Evolutionary conservation across 345 rosid genomes (phyloP).

Genomic region (Citrus trifoliata): DNA sequence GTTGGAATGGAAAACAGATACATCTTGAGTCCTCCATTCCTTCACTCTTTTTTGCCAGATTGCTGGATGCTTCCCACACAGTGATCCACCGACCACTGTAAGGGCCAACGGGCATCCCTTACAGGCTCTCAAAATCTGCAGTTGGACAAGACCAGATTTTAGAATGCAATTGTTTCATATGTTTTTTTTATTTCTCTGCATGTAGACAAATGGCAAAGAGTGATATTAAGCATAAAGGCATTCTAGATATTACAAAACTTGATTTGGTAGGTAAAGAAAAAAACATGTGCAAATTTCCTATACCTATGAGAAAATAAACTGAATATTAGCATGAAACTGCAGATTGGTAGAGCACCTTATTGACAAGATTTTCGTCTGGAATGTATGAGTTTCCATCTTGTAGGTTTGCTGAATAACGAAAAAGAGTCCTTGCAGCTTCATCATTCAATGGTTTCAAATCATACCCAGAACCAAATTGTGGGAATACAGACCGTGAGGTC

Average conservation of each 20-base stretch:
- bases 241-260: background rate
- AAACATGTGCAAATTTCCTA: background rate
- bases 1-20: slow-evolving; percentile 20
- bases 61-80: slow-evolving; percentile 24
- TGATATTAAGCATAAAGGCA: background rate
- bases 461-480: slow-evolving; percentile 23
- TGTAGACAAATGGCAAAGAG: background rate
- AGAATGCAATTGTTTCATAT: background rate
- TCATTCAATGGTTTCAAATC: slow-evolving; percentile 32
- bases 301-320: background rate
- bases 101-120: slow-evolving; percentile 59
- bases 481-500: slow-evolving; percentile 56
- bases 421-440: slow-evolving; percentile 39
- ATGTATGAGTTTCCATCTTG: background rate
- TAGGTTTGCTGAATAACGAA: slow-evolving; percentile 22
- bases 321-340: background rate
- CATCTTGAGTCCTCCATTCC: slow-evolving; percentile 30
- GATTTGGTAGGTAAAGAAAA: background rate
- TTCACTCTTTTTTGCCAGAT: slow-evolving; percentile 31
- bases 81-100: slow-evolving; percentile 47
- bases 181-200: background rate
- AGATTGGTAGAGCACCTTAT: slow-evolving; percentile 24
- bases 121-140: slow-evolving; percentile 53
- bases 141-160: background rate
- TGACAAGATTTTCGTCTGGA: slow-evolving; percentile 27